Percentiles rank a stretch among this genome's conserved stretches.
Evolutionary conservation across 345 rosid genomes (phyloP).

Genomic region (Turritis glabra): DNA sequence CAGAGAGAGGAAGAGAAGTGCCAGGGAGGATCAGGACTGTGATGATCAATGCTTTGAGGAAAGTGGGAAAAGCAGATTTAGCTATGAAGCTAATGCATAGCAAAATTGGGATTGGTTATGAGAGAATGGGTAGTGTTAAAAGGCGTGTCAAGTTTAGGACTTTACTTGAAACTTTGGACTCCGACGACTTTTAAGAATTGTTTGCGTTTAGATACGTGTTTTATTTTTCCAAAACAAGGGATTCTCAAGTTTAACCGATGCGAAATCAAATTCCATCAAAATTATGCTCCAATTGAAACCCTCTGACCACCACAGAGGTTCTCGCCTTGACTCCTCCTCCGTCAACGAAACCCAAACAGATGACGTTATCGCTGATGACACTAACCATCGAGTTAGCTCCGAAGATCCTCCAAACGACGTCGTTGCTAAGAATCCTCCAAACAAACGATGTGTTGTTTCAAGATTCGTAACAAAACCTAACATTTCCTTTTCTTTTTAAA

Average conservation of each 20-base stretch:
- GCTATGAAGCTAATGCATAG: slow-evolving; percentile 90
- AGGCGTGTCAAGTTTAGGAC: slow-evolving; percentile 67
- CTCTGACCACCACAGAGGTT: slow-evolving; percentile 73
- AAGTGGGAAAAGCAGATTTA: slow-evolving; percentile 79
- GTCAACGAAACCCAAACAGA: slow-evolving; percentile 68
- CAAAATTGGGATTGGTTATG: slow-evolving; percentile 83
- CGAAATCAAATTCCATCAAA: slow-evolving; percentile 66
- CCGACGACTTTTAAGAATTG: background rate
- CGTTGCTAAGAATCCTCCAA: too few species aligned
- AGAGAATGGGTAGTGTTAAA: slow-evolving; percentile 72
- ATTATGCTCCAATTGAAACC: slow-evolving; percentile 57
- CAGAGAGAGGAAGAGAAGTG: slow-evolving; percentile 79
- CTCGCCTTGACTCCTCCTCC: slow-evolving; percentile 61
- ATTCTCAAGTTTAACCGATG: too few species aligned
- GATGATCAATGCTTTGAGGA: slow-evolving; percentile 82
- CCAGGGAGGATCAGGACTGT: slow-evolving; percentile 71
- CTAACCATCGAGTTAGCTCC: slow-evolving; percentile 77
- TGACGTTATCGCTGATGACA: slow-evolving; percentile 44
- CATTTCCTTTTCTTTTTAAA: too few species aligned
- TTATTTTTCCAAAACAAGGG: too few species aligned
- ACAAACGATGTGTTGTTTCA: too few species aligned
- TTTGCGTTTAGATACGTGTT: too few species aligned
- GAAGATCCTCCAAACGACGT: slow-evolving; percentile 56
- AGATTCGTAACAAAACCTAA: too few species aligned
- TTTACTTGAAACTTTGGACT: slow-evolving; percentile 47